phyloP scores from a whole-genome alignment of 352 stramenopile species.

The Hyaloperonospora brassicae region DNA sequence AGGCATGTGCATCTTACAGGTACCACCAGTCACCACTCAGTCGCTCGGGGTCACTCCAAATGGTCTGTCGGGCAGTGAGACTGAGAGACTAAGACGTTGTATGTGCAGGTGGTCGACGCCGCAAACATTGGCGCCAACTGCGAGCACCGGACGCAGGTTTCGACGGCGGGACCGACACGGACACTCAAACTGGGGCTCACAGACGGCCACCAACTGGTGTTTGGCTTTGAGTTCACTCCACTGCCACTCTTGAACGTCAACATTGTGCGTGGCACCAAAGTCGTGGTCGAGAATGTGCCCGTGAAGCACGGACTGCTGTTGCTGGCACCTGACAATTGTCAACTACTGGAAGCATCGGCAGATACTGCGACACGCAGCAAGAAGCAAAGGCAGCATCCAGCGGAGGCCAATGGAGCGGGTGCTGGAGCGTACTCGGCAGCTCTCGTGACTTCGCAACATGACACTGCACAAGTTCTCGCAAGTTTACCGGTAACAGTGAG shows the following conservation, averaged over 20 bases:
- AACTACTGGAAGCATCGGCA: constrained; percentile 39
- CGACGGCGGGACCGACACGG: constrained; percentile 39
- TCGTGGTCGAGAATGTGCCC: constrained; percentile 55
- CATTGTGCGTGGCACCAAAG: constrained; percentile 50
- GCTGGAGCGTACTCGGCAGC: constrained; percentile 51
- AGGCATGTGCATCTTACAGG: constrained; percentile 70
- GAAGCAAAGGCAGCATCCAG: constrained; percentile 8
- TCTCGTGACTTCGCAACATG: constrained; percentile 42
- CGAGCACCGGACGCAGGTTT: constrained; percentile 61
- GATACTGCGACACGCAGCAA: constrained; percentile 18
- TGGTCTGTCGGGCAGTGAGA: not conserved
- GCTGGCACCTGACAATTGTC: constrained; percentile 57
- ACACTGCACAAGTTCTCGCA: constrained; percentile 10
- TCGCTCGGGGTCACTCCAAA: too few species aligned
- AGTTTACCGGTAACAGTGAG: constrained; percentile 4
- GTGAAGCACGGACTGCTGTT: constrained; percentile 66
- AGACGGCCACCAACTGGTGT: constrained; percentile 66
- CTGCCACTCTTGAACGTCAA: constrained; percentile 48
- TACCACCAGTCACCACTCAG: constrained; percentile 7
- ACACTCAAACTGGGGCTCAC: constrained; percentile 82
- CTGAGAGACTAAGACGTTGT: not conserved
- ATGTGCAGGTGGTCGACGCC: constrained; percentile 58
- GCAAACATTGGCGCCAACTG: constrained; percentile 74
- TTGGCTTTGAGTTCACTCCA: constrained; percentile 61
- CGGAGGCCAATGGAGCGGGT: constrained; percentile 14